Conservation (phyloP, 2,329 filamentous ascomycete species). For the Trichoderma atroviride region DNA sequence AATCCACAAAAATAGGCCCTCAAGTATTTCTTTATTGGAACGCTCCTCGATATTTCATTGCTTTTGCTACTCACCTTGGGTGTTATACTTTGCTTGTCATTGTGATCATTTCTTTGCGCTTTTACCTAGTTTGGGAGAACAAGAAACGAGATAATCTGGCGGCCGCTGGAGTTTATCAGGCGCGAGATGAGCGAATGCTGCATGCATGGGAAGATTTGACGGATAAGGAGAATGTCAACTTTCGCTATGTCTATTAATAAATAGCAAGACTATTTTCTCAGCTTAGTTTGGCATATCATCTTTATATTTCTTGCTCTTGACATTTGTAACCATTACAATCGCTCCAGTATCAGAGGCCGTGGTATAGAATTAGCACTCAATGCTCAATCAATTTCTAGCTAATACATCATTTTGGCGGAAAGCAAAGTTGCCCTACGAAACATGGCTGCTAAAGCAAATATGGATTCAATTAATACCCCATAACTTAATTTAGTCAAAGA, state of each 20-base stretch:
- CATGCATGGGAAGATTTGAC: constrained; percentile 22
- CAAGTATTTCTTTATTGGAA: constrained; percentile 16
- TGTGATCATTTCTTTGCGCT: not conserved
- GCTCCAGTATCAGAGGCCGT: not conserved
- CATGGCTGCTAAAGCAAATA: not conserved
- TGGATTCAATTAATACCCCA: no score
- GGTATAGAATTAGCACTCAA: not conserved
- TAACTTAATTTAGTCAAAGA: no score
- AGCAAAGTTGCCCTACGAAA: not conserved
- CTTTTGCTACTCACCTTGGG: constrained; percentile 13
- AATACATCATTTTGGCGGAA: not conserved
- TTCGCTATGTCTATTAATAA: constrained; percentile 3
- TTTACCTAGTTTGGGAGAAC: not conserved
- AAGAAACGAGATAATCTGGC: constrained; percentile 2
- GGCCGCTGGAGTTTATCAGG: not conserved
- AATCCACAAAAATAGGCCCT: not conserved
- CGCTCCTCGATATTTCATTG: constrained; percentile 17
- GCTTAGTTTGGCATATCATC: not conserved
- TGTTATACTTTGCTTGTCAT: constrained; percentile 13
- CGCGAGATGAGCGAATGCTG: constrained; percentile 3
- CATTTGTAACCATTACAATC: not conserved
- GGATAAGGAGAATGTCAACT: constrained; percentile 15
- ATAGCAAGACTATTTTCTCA: not conserved
- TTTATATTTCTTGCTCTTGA: not conserved
- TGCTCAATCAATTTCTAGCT: not conserved